A percentile compares a stretch with the other conserved stretches of the same genome.
Conservation (phyloP, 257 asterid genomes). For the Cinchona pubescens region DNA sequence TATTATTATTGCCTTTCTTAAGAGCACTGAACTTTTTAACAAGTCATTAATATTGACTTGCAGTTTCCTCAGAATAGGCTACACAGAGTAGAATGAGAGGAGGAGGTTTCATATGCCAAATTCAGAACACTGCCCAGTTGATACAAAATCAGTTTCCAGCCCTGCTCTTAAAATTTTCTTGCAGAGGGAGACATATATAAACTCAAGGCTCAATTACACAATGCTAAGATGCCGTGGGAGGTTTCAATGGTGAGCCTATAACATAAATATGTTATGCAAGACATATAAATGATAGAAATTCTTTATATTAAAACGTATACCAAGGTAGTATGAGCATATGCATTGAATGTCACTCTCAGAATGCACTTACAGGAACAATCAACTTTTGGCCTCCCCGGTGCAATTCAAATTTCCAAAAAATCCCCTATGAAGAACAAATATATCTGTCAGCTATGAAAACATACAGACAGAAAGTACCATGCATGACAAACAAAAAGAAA, state of each 20-base stretch:
- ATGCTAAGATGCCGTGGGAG: not conserved
- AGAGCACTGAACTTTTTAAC: not conserved
- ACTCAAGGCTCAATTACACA: not conserved
- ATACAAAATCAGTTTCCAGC: not conserved
- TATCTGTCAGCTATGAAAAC: slow-evolving; percentile 5
- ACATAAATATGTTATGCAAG: not conserved
- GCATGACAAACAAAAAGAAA: not conserved
- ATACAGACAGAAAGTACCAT: not conserved
- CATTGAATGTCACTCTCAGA: slow-evolving; percentile 5
- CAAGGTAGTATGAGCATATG: not conserved
- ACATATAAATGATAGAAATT: not conserved
- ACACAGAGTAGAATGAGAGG: not conserved
- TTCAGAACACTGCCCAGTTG: too few relatives aligned
- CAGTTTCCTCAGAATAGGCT: not conserved
- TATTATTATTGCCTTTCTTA: not conserved
- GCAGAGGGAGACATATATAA: not conserved
- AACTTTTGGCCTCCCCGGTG: slow-evolving; percentile 89
- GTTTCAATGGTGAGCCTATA: not conserved
- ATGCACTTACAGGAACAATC: slow-evolving; percentile 85
- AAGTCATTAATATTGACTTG: not conserved
- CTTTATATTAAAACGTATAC: not conserved
- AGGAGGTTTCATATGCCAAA: not conserved
- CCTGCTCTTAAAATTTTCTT: not conserved
- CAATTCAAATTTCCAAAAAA: slow-evolving; percentile 84
- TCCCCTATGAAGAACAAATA: slow-evolving; percentile 49